These are phyloP conservation scores for Fusarium staphyleae DNA, from an alignment of 2,329 filamentous ascomycete species.

Conservation along the genomic window DNA sequence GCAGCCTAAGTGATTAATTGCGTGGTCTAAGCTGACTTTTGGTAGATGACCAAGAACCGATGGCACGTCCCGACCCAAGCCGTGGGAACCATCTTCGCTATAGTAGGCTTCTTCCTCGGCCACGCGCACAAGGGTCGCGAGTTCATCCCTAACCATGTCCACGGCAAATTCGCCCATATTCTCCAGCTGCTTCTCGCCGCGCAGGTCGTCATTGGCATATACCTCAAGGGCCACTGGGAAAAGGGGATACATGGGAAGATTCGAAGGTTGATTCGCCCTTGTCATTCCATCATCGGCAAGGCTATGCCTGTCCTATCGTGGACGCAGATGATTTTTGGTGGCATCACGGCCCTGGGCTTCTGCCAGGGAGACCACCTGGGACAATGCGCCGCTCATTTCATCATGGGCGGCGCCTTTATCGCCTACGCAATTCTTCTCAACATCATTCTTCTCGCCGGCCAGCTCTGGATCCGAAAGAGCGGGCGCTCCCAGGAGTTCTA, in stretches of 20 bases:
- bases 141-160: constrained; percentile 77
- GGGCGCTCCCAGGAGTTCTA: constrained; percentile 97
- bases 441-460: constrained; percentile 85
- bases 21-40: constrained; percentile 3
- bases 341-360: constrained; percentile 90
- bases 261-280: constrained; percentile 72
- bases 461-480: constrained; percentile 81
- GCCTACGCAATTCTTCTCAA: constrained; percentile 89
- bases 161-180: constrained; percentile 79
- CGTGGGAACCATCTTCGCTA: constrained; percentile 74
- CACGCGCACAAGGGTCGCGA: constrained; percentile 89
- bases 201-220: constrained; percentile 83
- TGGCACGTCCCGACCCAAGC: constrained; percentile 95
- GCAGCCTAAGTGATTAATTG: constrained; percentile 42
- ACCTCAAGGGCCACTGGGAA: constrained; percentile 88
- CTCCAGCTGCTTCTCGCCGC: constrained; percentile 80
- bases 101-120: constrained; percentile 88
- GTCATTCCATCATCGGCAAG: constrained; percentile 86
- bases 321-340: constrained; percentile 95
- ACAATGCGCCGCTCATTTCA: constrained; percentile 95
- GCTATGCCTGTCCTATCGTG: constrained; percentile 85
- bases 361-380: constrained; percentile 90
- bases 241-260: constrained; percentile 83
- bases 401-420: constrained; percentile 97
- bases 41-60: constrained; percentile 82